Percentiles rank a stretch among this genome's conserved stretches.
phyloP scores from a whole-genome alignment of 306 rosid species.

The Vachellia collinsii region DNA sequence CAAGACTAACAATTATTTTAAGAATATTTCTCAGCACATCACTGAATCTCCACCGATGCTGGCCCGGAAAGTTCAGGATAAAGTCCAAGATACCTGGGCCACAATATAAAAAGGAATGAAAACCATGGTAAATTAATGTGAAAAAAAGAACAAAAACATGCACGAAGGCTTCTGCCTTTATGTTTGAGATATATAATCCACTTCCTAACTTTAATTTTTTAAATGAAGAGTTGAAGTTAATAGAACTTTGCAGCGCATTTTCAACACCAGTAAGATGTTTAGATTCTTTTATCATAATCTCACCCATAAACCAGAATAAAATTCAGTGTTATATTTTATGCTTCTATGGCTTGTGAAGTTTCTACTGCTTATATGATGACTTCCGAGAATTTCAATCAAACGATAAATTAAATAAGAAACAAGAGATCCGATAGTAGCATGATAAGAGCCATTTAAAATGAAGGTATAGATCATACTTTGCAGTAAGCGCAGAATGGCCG shows the following conservation, averaged over 20 bases:
- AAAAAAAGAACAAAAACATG: constrained; percentile 15
- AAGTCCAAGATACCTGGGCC: constrained; percentile 80
- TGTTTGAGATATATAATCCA: not conserved
- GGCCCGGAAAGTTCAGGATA: constrained; percentile 84
- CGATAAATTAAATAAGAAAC: constrained; percentile 12
- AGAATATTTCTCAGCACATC: constrained; percentile 77
- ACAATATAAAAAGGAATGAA: constrained; percentile 36
- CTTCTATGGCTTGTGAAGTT: not conserved
- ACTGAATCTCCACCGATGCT: constrained; percentile 81
- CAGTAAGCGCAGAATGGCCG: constrained; percentile 86
- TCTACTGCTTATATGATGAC: not conserved
- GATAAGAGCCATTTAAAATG: constrained; percentile 28
- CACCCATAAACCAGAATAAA: not conserved
- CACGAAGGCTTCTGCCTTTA: not conserved
- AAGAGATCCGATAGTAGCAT: constrained; percentile 27
- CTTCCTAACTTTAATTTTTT: not conserved
- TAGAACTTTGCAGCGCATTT: not conserved
- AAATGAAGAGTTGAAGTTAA: not conserved
- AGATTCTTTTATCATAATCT: not conserved
- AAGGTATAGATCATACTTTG: constrained; percentile 64
- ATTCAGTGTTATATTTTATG: not conserved
- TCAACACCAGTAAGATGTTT: not conserved
- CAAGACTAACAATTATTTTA: constrained; percentile 75
- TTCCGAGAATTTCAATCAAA: not conserved
- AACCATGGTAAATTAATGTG: constrained; percentile 22